phyloP scores from a whole-genome alignment of 345 rosid genomes.

The Citrus inodora region DNA sequence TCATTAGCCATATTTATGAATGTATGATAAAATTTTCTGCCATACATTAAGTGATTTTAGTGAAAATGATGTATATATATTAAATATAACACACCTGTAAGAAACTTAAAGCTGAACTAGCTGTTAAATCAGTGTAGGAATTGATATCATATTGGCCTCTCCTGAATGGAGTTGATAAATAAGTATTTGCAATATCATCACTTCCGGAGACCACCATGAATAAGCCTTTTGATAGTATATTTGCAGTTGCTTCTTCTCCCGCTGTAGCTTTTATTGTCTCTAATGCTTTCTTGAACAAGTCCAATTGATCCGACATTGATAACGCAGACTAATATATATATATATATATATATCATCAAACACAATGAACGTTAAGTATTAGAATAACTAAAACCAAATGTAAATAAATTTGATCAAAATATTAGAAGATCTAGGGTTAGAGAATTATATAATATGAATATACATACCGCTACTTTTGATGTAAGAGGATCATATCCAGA shows the following conservation, averaged over 20 bases:
- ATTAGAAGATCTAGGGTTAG: not conserved
- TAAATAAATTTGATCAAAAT: too few species aligned
- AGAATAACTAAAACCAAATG: too few species aligned
- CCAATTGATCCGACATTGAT: constrained; percentile 45
- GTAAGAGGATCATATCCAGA: constrained; percentile 59
- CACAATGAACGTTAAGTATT: too few species aligned
- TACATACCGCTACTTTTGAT: constrained; percentile 31
- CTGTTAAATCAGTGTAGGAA: constrained; percentile 45
- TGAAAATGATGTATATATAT: too few species aligned
- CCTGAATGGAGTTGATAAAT: constrained; percentile 25
- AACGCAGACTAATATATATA: constrained; percentile 30
- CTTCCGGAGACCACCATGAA: constrained; percentile 26
- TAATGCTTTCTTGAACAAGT: constrained; percentile 30
- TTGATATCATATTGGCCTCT: constrained; percentile 25
- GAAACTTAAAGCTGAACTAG: constrained; percentile 35
- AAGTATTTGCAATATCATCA: constrained; percentile 37
- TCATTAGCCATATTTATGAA: too few species aligned
- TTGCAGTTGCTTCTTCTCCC: constrained; percentile 22
- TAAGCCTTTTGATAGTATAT: constrained; percentile 19
- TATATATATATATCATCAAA: too few species aligned
- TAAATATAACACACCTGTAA: constrained; percentile 29
- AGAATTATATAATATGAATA: not conserved
- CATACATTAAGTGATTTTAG: too few species aligned
- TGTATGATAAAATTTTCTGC: too few species aligned
- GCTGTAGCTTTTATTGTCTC: constrained; percentile 23